Conservation (phyloP, 2,329 filamentous ascomycete species). For the Xylariales sp. region DNA sequence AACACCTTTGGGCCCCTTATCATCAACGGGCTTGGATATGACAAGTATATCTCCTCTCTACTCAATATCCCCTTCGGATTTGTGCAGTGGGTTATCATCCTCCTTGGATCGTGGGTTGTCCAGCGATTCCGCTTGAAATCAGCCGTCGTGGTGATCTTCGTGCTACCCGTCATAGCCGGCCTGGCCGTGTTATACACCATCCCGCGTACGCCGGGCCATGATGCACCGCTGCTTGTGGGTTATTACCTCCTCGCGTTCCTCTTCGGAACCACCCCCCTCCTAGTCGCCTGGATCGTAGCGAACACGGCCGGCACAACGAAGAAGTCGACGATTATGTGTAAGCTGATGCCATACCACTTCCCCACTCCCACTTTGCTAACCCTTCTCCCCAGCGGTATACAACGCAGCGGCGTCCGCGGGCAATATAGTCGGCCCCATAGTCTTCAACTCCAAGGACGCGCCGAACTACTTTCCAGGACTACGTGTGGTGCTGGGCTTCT, state of each 20-base stretch:
- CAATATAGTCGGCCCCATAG: constrained; percentile 74
- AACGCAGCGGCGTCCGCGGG: constrained; percentile 71
- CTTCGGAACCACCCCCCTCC: constrained; percentile 73
- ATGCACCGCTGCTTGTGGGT: constrained; percentile 64
- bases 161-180: constrained; percentile 71
- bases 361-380: neutral
- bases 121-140: constrained; percentile 69
- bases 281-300: constrained; percentile 75
- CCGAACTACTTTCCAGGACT: constrained; percentile 70
- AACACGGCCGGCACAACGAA: constrained; percentile 77
- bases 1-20: constrained; percentile 75
- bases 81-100: constrained; percentile 68
- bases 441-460: constrained; percentile 69
- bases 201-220: constrained; percentile 55
- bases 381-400: constrained; percentile 58
- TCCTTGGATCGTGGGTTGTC: constrained; percentile 67
- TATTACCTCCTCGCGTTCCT: constrained; percentile 76
- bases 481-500: constrained; percentile 65
- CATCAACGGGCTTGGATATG: constrained; percentile 68
- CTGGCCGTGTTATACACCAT: constrained; percentile 67
- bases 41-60: constrained; percentile 67
- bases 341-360: constrained; percentile 8
- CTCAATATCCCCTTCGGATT: constrained; percentile 76
- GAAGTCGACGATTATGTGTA: constrained; percentile 70
- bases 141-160: constrained; percentile 62